These are phyloP conservation scores for Entophlyctis luteolus DNA, from an alignment of 192 early-diverging fungal genomes.

Conservation along the genomic window DNA sequence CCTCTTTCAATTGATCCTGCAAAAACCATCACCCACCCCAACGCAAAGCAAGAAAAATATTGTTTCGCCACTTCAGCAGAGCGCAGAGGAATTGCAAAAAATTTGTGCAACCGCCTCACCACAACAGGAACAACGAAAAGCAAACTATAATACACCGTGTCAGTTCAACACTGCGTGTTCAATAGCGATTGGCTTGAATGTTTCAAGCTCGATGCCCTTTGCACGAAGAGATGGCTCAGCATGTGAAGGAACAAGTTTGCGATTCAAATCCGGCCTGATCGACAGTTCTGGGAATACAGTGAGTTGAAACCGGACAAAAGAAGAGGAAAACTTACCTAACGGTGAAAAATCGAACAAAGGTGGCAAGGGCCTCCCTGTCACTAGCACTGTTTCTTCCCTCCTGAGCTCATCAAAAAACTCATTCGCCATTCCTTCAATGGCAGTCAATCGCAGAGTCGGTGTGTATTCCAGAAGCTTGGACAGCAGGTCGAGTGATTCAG, in stretches of 20 bases:
- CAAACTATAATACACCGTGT: background rate
- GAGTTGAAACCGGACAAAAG: background rate
- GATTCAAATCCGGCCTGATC: slow-evolving; percentile 79
- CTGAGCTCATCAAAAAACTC: slow-evolving; percentile 98
- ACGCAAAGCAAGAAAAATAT: too few species aligned
- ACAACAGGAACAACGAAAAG: background rate
- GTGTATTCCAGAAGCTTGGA: slow-evolving; percentile 89
- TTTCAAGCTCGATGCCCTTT: slow-evolving; percentile 70
- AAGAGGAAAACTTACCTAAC: slow-evolving; percentile 46
- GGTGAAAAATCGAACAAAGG: slow-evolving; percentile 87
- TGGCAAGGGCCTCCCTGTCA: slow-evolving; percentile 84
- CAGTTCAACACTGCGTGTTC: slow-evolving; percentile 27
- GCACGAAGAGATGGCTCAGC: slow-evolving; percentile 58
- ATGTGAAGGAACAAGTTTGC: slow-evolving; percentile 78
- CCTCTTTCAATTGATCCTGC: too few species aligned
- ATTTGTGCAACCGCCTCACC: too few species aligned
- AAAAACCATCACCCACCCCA: too few species aligned
- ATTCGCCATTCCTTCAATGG: slow-evolving; percentile 90
- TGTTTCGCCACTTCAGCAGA: too few species aligned
- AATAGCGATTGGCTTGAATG: slow-evolving; percentile 64
- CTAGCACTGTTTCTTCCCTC: slow-evolving; percentile 76
- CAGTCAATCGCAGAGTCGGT: slow-evolving; percentile 75
- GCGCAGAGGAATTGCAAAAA: too few species aligned
- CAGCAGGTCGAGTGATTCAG: slow-evolving; percentile 88
- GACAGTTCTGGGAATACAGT: slow-evolving; percentile 78